These are phyloP conservation scores for Hypsizygus marmoreus DNA, from an alignment of 768 basidiomycete species.

Conservation along the genomic window DNA sequence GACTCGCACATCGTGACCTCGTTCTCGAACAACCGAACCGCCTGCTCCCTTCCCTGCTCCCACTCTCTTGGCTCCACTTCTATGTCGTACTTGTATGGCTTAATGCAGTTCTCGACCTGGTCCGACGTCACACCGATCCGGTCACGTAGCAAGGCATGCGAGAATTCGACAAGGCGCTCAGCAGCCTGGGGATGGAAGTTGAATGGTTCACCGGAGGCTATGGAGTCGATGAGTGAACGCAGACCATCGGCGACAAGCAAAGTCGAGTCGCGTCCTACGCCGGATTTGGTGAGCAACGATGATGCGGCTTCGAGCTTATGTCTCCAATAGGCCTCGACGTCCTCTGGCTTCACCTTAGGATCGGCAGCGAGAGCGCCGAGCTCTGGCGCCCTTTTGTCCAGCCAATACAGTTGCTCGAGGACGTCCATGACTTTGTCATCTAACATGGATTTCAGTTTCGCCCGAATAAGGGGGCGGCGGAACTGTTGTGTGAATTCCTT, in stretches of 20 bases:
- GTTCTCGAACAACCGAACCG: slow-evolving; percentile 79
- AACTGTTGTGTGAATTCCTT: slow-evolving; percentile 84
- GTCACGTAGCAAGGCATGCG: slow-evolving; percentile 90
- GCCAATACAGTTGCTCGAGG: slow-evolving; percentile 96
- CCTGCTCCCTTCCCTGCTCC: slow-evolving; percentile 77
- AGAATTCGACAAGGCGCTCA: slow-evolving; percentile 89
- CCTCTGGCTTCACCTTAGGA: slow-evolving; percentile 66
- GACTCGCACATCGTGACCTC: slow-evolving; percentile 84
- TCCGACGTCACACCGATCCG: slow-evolving; percentile 94
- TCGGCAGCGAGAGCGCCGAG: slow-evolving; percentile 72
- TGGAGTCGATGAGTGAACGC: slow-evolving; percentile 85
- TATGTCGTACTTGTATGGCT: slow-evolving; percentile 98
- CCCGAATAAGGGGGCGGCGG: slow-evolving; percentile 84
- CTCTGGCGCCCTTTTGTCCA: slow-evolving; percentile 83
- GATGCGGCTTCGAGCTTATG: slow-evolving; percentile 96
- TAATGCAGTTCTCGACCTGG: slow-evolving; percentile 99
- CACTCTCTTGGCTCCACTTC: slow-evolving; percentile 94
- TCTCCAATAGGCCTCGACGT: slow-evolving; percentile 89
- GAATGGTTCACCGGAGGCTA: slow-evolving; percentile 88
- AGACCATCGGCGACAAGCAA: slow-evolving; percentile 93
- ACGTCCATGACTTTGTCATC: slow-evolving; percentile 98
- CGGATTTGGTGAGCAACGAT: slow-evolving; percentile 92
- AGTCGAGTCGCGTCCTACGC: slow-evolving; percentile 93
- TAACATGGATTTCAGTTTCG: slow-evolving; percentile 87
- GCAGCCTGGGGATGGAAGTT: slow-evolving; percentile 86